Base-by-base conservation (phyloP, 1,284 basidiomycete genomes). In the Moesziomyces aphidis region DNA sequence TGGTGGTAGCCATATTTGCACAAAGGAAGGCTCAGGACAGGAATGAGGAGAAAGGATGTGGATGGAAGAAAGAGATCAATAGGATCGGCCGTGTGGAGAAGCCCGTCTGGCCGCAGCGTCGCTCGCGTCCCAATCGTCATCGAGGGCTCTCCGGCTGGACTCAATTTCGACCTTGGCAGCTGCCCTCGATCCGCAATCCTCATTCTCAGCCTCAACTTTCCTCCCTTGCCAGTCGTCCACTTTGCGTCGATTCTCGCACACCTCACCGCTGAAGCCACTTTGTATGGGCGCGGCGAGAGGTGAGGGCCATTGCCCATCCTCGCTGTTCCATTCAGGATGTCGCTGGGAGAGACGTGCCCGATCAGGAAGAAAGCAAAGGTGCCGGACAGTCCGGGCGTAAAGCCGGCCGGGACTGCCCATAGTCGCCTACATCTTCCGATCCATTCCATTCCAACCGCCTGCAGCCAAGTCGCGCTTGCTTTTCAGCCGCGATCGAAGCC, bases 1-100 rank as follows among this genome's bases (percentile, higher is more conserved):
- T 65, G 31, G 71, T 68, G 22, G 71, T 73, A 34, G 71, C 71
- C 71, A 73, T 73, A 4, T 63, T 72, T 50, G 42, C 28, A 21
- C 49, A 26, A 26, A 34, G 22, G 11, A 31, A 42, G 39, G 13
- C 39, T 42, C 4, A 42, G 17, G 17, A 21, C 21, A 23, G 26
- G 44, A 11, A 13, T 13, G 26, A 21, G 44, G 45, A 21, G 50
- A 50, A 17, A 26, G 47, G 47, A 42, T 51, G 44, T 52, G 43
- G 43, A 43, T 58, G 50, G 31, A 31, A 45, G 48, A 49, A 46
- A 31, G 45, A 55, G 39, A 42, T 42, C 39, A 42, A 42, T 17
- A 5, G 39, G 51, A 19, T 45, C 44, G 42, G 17, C 24, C 19
- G 44, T 24, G 7, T 36, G 31, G 46, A 51, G 53, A 54, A 55